A percentile compares a stretch with the other conserved stretches of the same genome.
Conservation (phyloP, 2,329 filamentous ascomycete species). For the Chrysosporium queenslandicum region DNA sequence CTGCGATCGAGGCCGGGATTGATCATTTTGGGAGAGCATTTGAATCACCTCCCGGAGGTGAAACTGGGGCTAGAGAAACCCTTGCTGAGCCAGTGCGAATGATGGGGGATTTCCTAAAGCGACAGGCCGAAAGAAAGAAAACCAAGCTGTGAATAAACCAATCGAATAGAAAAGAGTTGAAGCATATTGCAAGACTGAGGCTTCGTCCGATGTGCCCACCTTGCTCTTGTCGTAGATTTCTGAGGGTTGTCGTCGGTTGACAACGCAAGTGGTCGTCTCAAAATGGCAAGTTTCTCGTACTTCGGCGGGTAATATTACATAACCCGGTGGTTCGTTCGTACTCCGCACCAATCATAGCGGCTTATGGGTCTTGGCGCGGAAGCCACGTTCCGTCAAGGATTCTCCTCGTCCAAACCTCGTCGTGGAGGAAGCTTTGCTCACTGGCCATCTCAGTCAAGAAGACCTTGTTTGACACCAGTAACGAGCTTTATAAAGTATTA, state of each 20-base stretch:
- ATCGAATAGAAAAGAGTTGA: background rate
- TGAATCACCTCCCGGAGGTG: conserved; percentile 4
- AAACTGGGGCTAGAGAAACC: background rate
- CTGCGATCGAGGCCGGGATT: conserved; percentile 18
- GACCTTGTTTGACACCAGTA: too few species aligned
- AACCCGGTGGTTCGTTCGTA: background rate
- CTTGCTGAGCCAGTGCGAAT: conserved; percentile 7
- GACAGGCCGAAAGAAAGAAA: conserved; percentile 6
- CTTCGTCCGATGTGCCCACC: background rate
- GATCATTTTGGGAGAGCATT: conserved; percentile 23
- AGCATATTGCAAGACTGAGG: background rate
- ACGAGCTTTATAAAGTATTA: too few species aligned
- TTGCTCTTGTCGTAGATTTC: too few species aligned
- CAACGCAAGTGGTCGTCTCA: background rate
- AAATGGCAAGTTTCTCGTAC: background rate
- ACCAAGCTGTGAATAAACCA: conserved; percentile 2
- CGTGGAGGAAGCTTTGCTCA: too few species aligned
- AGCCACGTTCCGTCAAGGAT: too few species aligned
- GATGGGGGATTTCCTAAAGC: conserved; percentile 13
- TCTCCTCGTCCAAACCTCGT: too few species aligned
- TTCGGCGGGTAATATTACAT: background rate
- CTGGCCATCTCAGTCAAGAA: too few species aligned
- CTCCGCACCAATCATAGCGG: background rate
- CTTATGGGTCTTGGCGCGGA: background rate
- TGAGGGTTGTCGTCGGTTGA: too few species aligned